These are phyloP conservation scores for Saksenaea vasiformis DNA, from an alignment of 371 early-diverging fungal species.

Conservation along the genomic window DNA sequence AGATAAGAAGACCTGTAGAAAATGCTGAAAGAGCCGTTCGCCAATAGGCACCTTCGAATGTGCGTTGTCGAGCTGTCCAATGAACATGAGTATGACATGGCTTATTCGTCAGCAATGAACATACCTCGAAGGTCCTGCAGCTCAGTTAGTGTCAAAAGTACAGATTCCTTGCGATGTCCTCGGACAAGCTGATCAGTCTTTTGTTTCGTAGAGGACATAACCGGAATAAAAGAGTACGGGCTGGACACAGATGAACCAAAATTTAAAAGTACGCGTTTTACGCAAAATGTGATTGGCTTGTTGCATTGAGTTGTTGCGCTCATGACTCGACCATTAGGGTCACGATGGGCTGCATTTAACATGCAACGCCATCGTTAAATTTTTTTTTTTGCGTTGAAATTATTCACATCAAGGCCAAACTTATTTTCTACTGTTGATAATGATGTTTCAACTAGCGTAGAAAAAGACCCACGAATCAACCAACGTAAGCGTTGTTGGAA, in stretches of 20 bases:
- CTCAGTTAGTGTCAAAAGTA: slow-evolving; percentile 36
- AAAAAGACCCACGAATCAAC: too few relatives aligned
- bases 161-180: slow-evolving; percentile 48
- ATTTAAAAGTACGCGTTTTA: too few relatives aligned
- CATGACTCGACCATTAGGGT: neutral
- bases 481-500: too few relatives aligned
- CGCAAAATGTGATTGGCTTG: neutral
- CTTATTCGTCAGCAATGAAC: neutral
- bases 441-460: too few relatives aligned
- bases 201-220: neutral
- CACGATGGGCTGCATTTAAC: too few relatives aligned
- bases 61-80: slow-evolving; percentile 66
- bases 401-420: too few relatives aligned
- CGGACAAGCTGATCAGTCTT: slow-evolving; percentile 32
- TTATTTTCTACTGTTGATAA: too few relatives aligned
- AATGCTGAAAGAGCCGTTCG: slow-evolving; percentile 71
- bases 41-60: slow-evolving; percentile 83
- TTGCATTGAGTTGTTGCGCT: neutral
- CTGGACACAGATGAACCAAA: neutral
- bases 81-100: neutral
- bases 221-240: neutral
- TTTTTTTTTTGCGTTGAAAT: too few relatives aligned
- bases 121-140: slow-evolving; percentile 48
- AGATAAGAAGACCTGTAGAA: slow-evolving; percentile 67
- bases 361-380: too few relatives aligned